These are phyloP conservation scores for Penicillium sp. DNA, from an alignment of 2,329 filamentous ascomycete genomes.

Conservation along the genomic window DNA sequence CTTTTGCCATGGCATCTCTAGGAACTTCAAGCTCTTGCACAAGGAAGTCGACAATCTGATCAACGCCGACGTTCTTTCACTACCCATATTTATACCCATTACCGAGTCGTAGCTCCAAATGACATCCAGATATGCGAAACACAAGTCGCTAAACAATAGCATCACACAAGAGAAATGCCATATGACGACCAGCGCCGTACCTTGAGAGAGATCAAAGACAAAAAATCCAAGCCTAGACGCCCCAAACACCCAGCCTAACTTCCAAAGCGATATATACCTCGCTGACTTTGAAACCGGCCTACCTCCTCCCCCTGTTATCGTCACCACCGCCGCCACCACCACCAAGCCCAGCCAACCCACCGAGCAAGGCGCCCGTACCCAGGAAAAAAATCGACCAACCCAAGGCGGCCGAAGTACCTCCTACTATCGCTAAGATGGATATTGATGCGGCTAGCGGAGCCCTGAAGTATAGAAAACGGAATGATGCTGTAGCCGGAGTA, in stretches of 20 bases:
- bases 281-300: not conserved
- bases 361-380: constrained; percentile 36
- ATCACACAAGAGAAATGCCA: not conserved
- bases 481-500: constrained; percentile 66
- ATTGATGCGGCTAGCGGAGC: constrained; percentile 63
- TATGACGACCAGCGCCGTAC: not conserved
- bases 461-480: constrained; percentile 61
- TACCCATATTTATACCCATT: not conserved
- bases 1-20: not conserved
- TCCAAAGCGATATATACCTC: not conserved
- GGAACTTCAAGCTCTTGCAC: no score
- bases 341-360: constrained; percentile 34
- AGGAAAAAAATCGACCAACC: constrained; percentile 52
- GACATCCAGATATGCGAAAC: not conserved
- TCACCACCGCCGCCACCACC: constrained; percentile 54
- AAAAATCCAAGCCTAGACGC: not conserved
- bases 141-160: not conserved
- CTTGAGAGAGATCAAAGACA: not conserved
- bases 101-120: not conserved
- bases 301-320: not conserved
- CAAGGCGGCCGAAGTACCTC: constrained; percentile 53
- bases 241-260: not conserved
- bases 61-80: no score
- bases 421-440: constrained; percentile 56
- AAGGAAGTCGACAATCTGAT: no score